Base-by-base conservation (phyloP, 176 grass and related monocot species). In the Cenchrus americanus region DNA sequence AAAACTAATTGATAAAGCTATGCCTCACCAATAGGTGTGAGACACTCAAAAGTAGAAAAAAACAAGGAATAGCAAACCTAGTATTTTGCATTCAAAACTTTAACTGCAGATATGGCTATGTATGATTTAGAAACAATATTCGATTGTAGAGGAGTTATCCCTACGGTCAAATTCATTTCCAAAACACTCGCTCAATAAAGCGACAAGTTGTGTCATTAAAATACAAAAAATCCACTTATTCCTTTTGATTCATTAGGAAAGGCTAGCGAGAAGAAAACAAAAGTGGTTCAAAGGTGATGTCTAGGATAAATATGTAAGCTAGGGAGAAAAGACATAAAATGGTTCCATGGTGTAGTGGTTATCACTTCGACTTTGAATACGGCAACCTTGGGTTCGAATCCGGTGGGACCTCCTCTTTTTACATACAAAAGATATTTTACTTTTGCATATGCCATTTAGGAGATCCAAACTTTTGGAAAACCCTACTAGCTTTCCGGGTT, bases 291-390 rank as follows among this genome's bases (percentile, higher is more conserved):
- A 23, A 5, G 40, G 7, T 6, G 5, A 24, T 24, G n/a, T n/a
- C 7, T 44, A 21, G 1, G 9, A 69, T 46, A 69, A 67, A 67
- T 67, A 67, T 19, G 41, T 41, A 17, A 41, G 10, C 34, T 14
- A 76, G 73, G 37, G 73, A 0, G 32, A 5, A n/a, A 2, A 59
- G 5, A 23, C 73, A 76, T 43, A n/a, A 80, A 54, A 54, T 19
- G 92, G 93, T 94, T 92, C 79, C 79, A 88, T 95, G 79, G 92
- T 94, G 92, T 94, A 94, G 92, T 85, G 86, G 92, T 94, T 94
- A 94, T 89, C 92, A 94, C 92, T 94, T 89, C 84, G 92, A 94
- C 86, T 94, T 91, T 94, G 92, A 94, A 94, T 94, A 89, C 89
- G 84, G 92, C 79, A 83, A 95, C n/a, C 89, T 85, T 95, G 82